These are phyloP conservation scores for Melanomma pulvis-pyrius DNA, from an alignment of 495 filamentous ascomycete genomes.

Conservation along the genomic window DNA sequence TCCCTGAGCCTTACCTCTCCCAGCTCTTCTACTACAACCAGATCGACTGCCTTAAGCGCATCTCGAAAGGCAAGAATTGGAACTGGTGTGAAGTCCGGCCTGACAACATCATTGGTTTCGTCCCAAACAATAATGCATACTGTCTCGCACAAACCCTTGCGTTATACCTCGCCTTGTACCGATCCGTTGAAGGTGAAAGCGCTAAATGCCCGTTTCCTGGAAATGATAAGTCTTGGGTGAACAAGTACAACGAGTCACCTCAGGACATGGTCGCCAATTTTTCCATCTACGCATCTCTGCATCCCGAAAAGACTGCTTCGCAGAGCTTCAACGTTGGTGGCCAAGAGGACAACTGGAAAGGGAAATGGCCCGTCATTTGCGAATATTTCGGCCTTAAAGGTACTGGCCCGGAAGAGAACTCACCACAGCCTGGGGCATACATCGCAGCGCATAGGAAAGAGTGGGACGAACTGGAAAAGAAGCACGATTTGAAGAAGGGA, in stretches of 20 bases:
- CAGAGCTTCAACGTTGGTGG: conserved; percentile 41
- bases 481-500: conserved; percentile 44
- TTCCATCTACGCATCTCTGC: conserved; percentile 41
- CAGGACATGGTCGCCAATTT: conserved; percentile 45
- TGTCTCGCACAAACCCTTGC: conserved; percentile 42
- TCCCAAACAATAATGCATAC: conserved; percentile 45
- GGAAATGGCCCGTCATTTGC: conserved; percentile 44
- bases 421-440: conserved; percentile 44
- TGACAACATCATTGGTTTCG: conserved; percentile 45
- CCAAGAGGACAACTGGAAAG: conserved; percentile 35
- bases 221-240: conserved; percentile 39
- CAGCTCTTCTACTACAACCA: conserved; percentile 49
- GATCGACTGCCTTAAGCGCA: conserved; percentile 39
- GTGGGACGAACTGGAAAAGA: conserved; percentile 46
- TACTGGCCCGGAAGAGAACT: conserved; percentile 36
- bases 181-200: conserved; percentile 37
- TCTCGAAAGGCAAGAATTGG: conserved; percentile 42
- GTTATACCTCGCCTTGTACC: conserved; percentile 38
- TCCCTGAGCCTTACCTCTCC: conserved; percentile 44
- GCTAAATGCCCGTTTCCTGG: conserved; percentile 41
- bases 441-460: conserved; percentile 41
- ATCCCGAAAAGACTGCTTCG: conserved; percentile 37
- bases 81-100: conserved; percentile 43
- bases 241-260: conserved; percentile 39
- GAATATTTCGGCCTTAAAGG: conserved; percentile 44